Evolutionary conservation across 495 filamentous ascomycete genomes (phyloP).

Genomic region (Lasiosphaeria ovina): DNA sequence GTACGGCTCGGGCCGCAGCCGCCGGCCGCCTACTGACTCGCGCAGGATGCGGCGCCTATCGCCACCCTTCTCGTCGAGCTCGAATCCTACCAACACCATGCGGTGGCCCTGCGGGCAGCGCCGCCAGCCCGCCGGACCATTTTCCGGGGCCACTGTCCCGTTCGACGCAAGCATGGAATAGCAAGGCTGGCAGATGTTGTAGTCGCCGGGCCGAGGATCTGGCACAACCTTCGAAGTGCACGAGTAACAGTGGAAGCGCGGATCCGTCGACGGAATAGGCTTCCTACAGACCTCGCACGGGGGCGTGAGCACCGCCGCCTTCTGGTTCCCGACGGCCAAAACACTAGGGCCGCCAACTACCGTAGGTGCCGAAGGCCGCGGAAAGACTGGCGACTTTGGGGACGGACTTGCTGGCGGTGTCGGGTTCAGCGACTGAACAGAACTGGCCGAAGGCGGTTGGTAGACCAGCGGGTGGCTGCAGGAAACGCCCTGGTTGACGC

Average conservation of each 20-base stretch:
- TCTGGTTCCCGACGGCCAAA: constrained; percentile 31
- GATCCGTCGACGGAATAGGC: constrained; percentile 63
- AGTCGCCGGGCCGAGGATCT: constrained; percentile 48
- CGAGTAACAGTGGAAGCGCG: constrained; percentile 69
- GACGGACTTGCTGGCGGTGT: constrained; percentile 2
- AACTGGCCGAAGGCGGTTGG: constrained; percentile 15
- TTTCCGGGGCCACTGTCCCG: constrained; percentile 64
- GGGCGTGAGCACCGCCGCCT: constrained; percentile 64
- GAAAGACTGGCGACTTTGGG: constrained; percentile 8
- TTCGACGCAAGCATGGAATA: constrained; percentile 62
- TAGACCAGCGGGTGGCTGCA: constrained; percentile 75
- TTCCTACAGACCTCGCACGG: constrained; percentile 72
- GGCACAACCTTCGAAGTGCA: constrained; percentile 35
- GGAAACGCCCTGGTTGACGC: constrained; percentile 71
- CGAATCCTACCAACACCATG: constrained; percentile 76
- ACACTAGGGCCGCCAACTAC: constrained; percentile 39
- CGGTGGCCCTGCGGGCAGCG: constrained; percentile 76
- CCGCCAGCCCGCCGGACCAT: constrained; percentile 77
- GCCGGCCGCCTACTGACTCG: constrained; percentile 72
- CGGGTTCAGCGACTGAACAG: neutral
- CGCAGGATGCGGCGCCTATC: constrained; percentile 50
- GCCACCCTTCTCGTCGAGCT: constrained; percentile 54
- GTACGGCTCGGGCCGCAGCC: constrained; percentile 46
- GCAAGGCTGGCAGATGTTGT: constrained; percentile 77
- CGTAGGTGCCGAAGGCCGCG: constrained; percentile 27